Conservation (phyloP, 495 filamentous ascomycete species). For the Penicillium coprophilum region DNA sequence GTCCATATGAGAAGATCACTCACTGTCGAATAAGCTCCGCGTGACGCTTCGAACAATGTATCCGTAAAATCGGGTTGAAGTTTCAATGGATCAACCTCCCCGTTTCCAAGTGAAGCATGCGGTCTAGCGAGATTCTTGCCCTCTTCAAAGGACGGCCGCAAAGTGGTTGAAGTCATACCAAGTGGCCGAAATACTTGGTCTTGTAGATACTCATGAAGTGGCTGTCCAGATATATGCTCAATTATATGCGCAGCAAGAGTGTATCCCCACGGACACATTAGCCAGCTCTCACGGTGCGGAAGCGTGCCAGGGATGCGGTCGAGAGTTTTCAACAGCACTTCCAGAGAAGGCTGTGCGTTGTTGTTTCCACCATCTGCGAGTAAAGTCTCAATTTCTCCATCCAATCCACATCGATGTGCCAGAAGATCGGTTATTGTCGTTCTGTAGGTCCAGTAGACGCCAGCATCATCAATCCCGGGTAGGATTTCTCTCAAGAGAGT, state of each 20-base stretch:
- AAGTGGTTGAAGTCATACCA: conserved; percentile 1
- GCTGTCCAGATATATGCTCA: background rate
- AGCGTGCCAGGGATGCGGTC: background rate
- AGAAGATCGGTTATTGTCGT: background rate
- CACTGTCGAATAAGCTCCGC: conserved; percentile 6
- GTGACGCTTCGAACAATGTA: background rate
- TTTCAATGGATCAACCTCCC: background rate
- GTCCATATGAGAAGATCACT: conserved; percentile 9
- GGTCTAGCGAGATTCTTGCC: background rate
- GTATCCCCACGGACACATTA: background rate
- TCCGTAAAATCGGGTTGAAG: background rate
- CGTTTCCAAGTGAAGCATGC: background rate
- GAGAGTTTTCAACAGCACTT: background rate
- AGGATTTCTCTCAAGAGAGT: background rate
- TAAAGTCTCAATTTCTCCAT: background rate
- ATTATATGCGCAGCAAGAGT: conserved; percentile 2
- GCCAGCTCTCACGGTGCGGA: background rate
- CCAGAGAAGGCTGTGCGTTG: background rate
- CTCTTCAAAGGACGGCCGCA: background rate
- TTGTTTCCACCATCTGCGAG: background rate
- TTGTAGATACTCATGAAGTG: conserved; percentile 4
- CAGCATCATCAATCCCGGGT: background rate
- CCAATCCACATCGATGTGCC: background rate
- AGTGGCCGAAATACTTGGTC: conserved; percentile 6
- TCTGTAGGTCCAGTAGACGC: background rate